phyloP scores from a whole-genome alignment of 2,329 filamentous ascomycete species.

The Xylariaceae sp. region DNA sequence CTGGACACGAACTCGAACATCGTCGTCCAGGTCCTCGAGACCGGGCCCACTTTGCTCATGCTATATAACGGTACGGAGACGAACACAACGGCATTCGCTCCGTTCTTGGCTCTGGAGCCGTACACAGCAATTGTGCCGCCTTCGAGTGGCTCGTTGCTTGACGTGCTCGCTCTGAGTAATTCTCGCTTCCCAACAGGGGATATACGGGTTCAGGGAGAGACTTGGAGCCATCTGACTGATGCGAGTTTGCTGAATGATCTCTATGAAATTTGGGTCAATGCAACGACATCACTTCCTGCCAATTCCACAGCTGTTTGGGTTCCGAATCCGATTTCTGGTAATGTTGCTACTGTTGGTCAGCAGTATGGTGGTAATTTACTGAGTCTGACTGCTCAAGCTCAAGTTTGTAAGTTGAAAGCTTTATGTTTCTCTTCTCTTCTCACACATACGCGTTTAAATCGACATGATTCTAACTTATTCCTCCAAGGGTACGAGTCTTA shows the following conservation, averaged over 20 bases:
- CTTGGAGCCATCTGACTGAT: constrained; percentile 11
- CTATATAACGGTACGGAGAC: constrained; percentile 15
- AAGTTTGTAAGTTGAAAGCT: constrained; percentile 16
- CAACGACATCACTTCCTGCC: constrained; percentile 15
- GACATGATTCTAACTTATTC: too few relatives aligned
- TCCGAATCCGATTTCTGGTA: constrained; percentile 19
- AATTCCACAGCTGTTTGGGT: constrained; percentile 19
- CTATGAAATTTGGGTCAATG: constrained; percentile 17
- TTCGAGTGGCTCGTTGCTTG: constrained; percentile 15
- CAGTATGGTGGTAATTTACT: constrained; percentile 20
- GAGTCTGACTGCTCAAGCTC: constrained; percentile 14
- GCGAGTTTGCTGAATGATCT: constrained; percentile 17
- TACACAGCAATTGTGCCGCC: constrained; percentile 12
- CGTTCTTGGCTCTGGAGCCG: constrained; percentile 17
- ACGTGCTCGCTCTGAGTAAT: constrained; percentile 15
- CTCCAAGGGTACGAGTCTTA: constrained; percentile 21
- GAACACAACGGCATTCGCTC: constrained; percentile 13
- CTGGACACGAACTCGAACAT: constrained; percentile 15
- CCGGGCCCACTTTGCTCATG: constrained; percentile 18
- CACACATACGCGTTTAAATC: constrained; percentile 1
- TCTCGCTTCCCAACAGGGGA: constrained; percentile 14
- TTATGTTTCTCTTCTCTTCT: not conserved
- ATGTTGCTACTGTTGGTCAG: constrained; percentile 16
- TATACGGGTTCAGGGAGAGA: constrained; percentile 19
- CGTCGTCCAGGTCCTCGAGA: constrained; percentile 17